A percentile compares a stretch with the other conserved stretches of the same genome.
Evolutionary conservation across 2,329 filamentous ascomycete genomes (phyloP).

Genomic region (Dissoconium aciculare): DNA sequence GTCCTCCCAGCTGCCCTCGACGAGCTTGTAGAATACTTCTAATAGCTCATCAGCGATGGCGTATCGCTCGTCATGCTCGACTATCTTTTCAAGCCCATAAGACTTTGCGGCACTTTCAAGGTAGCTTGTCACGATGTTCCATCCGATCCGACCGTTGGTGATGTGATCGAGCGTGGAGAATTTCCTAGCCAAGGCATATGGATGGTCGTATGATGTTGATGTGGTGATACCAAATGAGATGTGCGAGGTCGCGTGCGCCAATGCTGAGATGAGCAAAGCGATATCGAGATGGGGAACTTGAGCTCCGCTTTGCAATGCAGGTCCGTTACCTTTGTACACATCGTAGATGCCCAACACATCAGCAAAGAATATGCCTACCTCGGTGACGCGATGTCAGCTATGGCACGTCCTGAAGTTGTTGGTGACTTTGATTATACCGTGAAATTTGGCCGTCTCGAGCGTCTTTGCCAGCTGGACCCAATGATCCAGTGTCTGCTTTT

Average conservation of each 20-base stretch:
- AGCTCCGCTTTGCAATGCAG: conserved; percentile 45
- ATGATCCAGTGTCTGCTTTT: conserved; percentile 30
- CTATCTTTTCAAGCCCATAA: conserved; percentile 31
- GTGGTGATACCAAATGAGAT: conserved; percentile 27
- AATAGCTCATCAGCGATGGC: conserved; percentile 34
- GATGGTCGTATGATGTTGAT: conserved; percentile 25
- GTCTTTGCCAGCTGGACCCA: conserved; percentile 36
- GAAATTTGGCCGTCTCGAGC: conserved; percentile 35
- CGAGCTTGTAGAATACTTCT: conserved; percentile 19
- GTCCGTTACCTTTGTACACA: conserved; percentile 28
- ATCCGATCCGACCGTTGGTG: conserved; percentile 26
- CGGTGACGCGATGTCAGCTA: no score
- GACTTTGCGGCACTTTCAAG: conserved; percentile 35
- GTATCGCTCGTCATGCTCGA: conserved; percentile 37
- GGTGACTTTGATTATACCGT: no score
- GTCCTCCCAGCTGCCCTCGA: conserved; percentile 20
- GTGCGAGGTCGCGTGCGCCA: conserved; percentile 32
- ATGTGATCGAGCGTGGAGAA: conserved; percentile 27
- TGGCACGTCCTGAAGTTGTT: no score
- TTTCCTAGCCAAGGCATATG: conserved; percentile 22
- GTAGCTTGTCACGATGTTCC: conserved; percentile 39
- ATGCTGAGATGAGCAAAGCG: conserved; percentile 27
- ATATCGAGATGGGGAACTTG: conserved; percentile 54
- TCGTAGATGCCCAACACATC: conserved; percentile 36
- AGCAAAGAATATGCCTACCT: conserved; percentile 32